These are phyloP conservation scores for Rhododendron griersonianum DNA, from an alignment of 148 eudicot species.

Conservation along the genomic window DNA sequence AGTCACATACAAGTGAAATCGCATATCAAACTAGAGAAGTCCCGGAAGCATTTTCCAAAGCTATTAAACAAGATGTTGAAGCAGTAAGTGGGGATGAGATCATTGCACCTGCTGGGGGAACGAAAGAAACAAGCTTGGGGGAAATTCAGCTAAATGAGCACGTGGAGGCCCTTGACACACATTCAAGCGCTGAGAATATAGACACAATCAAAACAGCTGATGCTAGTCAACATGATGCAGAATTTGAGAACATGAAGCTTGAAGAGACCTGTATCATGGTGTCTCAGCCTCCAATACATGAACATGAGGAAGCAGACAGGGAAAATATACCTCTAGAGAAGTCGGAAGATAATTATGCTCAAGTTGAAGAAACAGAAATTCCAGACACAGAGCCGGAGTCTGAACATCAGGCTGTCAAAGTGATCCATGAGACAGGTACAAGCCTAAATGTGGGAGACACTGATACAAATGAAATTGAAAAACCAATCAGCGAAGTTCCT, in stretches of 20 bases:
- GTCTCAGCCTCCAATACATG: constrained; percentile 6
- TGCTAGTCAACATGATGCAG: constrained; percentile 9
- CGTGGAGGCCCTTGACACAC: background rate
- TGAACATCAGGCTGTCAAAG: background rate
- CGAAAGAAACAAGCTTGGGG: constrained; percentile 20
- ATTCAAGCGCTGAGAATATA: background rate
- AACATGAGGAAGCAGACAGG: background rate
- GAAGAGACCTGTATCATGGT: background rate
- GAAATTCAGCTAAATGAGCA: constrained; percentile 11
- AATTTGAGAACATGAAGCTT: background rate
- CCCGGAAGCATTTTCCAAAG: background rate
- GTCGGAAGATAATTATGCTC: constrained; percentile 1
- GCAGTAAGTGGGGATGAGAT: background rate
- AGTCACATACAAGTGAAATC: no score
- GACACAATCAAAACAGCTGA: background rate
- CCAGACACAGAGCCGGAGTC: background rate
- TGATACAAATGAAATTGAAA: background rate
- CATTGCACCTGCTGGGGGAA: constrained; percentile 1
- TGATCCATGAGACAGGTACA: background rate
- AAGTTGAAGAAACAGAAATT: constrained; percentile 7
- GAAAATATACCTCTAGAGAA: background rate
- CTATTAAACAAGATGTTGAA: background rate
- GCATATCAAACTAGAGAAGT: background rate
- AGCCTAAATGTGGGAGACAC: background rate
- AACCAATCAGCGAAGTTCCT: background rate